Base-by-base conservation (phyloP, 768 basidiomycete species). In the Chalciporus sphaerocephalus region DNA sequence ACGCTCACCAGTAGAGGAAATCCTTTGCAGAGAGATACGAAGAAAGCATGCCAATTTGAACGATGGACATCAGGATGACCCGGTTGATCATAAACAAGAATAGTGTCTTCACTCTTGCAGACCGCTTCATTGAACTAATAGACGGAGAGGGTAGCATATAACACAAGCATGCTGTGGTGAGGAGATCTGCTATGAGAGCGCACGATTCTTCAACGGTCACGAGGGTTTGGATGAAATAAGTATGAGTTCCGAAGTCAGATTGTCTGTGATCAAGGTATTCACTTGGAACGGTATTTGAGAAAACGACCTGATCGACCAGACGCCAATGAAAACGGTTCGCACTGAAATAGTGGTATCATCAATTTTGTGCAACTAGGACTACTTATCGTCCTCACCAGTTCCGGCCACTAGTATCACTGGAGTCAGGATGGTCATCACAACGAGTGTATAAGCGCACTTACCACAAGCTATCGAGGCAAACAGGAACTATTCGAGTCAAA, bases 51-150 rank as follows among this genome's bases (percentile, higher is more conserved):
- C 56, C 56, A 6, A 57, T 38, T 20, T 57, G 55, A 28, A 57
- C 5, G 3, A 57, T 23, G 15, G 55, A 48, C 42, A 53, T 45
- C 40, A 57, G 43, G 17, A 57, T 57, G 28, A 45, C 56, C 15
- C 56, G 48, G 27, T 54, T 57, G 25, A 57, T 38, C 6, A 40
- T 47, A 35, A 53, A 51, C 38, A 54, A 41, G 38, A 57, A 57
- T 17, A 57, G 11, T 11, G 43, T 15, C 38, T 44, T 57, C 15
- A 53, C 11, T 18, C 39, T 27, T 43, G 53, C 56, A 25, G 52
- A 33, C 4, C 46, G 38, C 54, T 25, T 40, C 33, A 40, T 35
- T 18, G 44, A 21, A 37, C 25, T 38, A 11, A 50, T 9, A 7
- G 25, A 45, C 17, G 47, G 47, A 4, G 51, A 42, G 13, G 47